Evolutionary conservation across 129 eudicot genomes (phyloP).

Genomic region (Kitagawia praeruptora): DNA sequence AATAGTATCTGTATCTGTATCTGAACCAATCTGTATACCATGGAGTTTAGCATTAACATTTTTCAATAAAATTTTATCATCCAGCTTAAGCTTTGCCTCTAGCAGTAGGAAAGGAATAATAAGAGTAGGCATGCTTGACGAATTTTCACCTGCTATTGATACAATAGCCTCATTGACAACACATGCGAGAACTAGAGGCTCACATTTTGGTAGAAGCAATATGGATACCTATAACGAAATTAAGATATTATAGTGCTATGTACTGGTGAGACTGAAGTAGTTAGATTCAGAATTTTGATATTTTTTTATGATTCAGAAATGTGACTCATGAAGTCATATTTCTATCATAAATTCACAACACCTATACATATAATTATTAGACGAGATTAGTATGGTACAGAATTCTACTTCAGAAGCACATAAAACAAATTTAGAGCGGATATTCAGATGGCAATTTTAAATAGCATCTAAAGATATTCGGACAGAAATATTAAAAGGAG

Average conservation of each 20-base stretch:
- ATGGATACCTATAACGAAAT: slow-evolving; percentile 54
- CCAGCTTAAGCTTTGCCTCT: slow-evolving; percentile 52
- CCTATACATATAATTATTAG: no score
- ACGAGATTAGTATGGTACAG: no score
- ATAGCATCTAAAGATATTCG: no score
- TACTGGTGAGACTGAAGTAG: neutral
- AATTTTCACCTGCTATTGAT: slow-evolving; percentile 35
- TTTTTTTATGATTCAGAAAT: no score
- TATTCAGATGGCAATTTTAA: no score
- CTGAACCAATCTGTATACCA: slow-evolving; percentile 63
- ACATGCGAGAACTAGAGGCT: slow-evolving; percentile 63
- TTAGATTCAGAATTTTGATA: neutral
- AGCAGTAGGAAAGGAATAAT: slow-evolving; percentile 55
- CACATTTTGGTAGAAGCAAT: slow-evolving; percentile 49
- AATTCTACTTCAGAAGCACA: no score
- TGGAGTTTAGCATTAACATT: slow-evolving; percentile 22
- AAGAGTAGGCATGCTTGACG: slow-evolving; percentile 40
- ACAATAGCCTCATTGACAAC: slow-evolving; percentile 63
- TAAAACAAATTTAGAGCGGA: no score
- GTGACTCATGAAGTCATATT: no score
- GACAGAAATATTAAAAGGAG: no score
- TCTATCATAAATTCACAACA: no score
- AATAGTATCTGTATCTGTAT: slow-evolving; percentile 32
- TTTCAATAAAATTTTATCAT: slow-evolving; percentile 25
- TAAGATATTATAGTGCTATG: neutral